Evolutionary conservation across 1,284 basidiomycete species (phyloP).

Genomic region (Polyporus tsugae): DNA sequence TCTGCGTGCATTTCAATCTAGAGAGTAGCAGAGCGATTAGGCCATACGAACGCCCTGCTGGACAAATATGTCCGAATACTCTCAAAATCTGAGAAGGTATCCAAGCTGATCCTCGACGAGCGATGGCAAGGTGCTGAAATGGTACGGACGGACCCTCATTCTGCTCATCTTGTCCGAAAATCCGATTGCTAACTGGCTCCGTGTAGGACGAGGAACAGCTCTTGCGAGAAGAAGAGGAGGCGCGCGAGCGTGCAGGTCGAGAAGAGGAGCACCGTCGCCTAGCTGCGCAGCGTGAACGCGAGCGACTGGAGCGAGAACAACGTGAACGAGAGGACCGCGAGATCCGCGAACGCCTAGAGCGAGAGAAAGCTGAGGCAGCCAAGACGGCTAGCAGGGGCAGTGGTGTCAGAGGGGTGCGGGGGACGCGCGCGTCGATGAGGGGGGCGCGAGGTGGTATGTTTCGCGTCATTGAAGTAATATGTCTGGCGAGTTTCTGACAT

Average conservation of each 20-base stretch:
- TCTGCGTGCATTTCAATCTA: neutral
- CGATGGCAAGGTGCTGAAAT: constrained; percentile 75
- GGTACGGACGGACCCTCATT: constrained; percentile 49
- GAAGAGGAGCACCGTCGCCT: constrained; percentile 2
- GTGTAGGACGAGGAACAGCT: constrained; percentile 65
- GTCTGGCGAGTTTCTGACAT: neutral
- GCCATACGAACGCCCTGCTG: constrained; percentile 73
- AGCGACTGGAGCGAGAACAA: constrained; percentile 54
- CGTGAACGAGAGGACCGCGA: constrained; percentile 57
- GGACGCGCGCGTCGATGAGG: constrained; percentile 49
- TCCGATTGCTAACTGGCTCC: neutral
- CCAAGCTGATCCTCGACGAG: constrained; percentile 76
- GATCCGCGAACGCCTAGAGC: constrained; percentile 50
- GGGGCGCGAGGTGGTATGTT: constrained; percentile 26
- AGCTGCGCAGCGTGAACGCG: constrained; percentile 57
- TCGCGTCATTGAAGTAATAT: neutral
- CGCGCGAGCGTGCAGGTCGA: constrained; percentile 3
- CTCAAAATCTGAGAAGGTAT: constrained; percentile 70
- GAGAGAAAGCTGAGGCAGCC: constrained; percentile 34
- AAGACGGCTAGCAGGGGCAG: constrained; percentile 38
- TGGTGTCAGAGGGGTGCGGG: constrained; percentile 48
- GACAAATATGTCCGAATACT: constrained; percentile 77
- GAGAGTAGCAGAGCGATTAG: constrained; percentile 65
- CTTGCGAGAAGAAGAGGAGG: constrained; percentile 20
- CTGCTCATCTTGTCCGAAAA: neutral